Base-by-base conservation (phyloP, 2,329 filamentous ascomycete species). In the Pseudocercospora vitis region DNA sequence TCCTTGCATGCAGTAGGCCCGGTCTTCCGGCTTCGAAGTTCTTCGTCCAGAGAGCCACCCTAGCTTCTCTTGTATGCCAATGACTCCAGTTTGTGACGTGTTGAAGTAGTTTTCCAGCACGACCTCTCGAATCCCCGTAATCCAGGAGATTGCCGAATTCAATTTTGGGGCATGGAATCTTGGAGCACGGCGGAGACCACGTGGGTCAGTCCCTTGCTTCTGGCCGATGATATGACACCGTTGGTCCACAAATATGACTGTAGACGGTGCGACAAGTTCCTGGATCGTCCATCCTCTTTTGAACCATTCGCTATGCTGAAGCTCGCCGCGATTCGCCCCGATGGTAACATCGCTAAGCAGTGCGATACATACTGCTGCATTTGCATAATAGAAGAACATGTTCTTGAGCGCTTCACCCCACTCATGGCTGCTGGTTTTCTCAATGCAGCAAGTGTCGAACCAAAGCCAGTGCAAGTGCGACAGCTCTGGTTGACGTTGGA, bases 401-500 rank as follows among this genome's bases (percentile, higher is more conserved):
- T 11, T 7, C 6, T 29, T 29, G 6, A 29, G 6, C 11, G 82
- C 62, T 60, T 73, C 68, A 52, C 73, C 71, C n/a, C 64, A 57
- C 57, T 75, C 75, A 62, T 67, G 59, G 74, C 76, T 50, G 77
- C 75, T 52, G 72, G 18, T 48, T 44, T 58, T 52, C 48, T 58
- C 46, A 24, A 58, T 58, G 19, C 56, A 58, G 16, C 31, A 35
- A 9, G 53, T 58, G 29, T 58, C 56, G n/a, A 58, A 31, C 56
- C 56, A 58, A 19, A 52, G 28, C 48, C 53, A 55, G 11, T 46
- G 28, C 26, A 29, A 11, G 6, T 29, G 26, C n/a, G n/a, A n/a
- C n/a, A n/a, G n/a, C n/a, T n/a, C n/a, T n/a, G n/a, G n/a, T n/a
- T n/a, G n/a, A n/a, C n/a, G n/a, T n/a, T n/a, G n/a, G n/a, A n/a